These are phyloP conservation scores for Lentinula guzmanii DNA, from an alignment of 768 basidiomycete species.

Conservation along the genomic window DNA sequence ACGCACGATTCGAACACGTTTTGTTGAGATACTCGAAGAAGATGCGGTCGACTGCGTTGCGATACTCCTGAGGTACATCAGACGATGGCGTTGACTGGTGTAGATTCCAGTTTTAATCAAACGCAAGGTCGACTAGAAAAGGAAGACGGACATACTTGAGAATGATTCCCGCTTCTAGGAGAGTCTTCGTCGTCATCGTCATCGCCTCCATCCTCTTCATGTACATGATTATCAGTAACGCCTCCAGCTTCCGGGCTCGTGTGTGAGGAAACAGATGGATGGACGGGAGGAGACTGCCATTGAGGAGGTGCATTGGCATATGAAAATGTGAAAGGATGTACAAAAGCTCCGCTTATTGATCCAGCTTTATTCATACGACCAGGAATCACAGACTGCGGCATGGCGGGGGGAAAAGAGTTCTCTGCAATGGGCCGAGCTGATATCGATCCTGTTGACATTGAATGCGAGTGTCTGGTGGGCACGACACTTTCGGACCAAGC, in stretches of 20 bases:
- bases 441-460: conserved; percentile 11
- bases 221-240: conserved; percentile 27
- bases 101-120: neutral
- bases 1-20: conserved; percentile 85
- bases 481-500: conserved; percentile 11
- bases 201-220: conserved; percentile 45
- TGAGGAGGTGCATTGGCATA: conserved; percentile 20
- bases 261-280: conserved; percentile 3
- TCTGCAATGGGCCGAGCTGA: neutral
- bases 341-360: conserved; percentile 43
- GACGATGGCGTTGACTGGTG: conserved; percentile 15
- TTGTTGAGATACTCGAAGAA: conserved; percentile 87
- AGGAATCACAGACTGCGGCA: conserved; percentile 18
- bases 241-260: neutral
- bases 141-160: neutral
- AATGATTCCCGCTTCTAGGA: neutral
- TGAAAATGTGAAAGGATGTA: conserved; percentile 30
- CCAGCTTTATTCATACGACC: conserved; percentile 56
- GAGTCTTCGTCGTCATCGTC: conserved; percentile 19
- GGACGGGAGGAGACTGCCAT: neutral
- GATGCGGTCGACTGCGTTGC: conserved; percentile 78
- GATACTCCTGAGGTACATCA: conserved; percentile 78
- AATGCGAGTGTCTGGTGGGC: conserved; percentile 10
- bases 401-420: neutral
- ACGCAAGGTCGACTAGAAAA: neutral